Evolutionary conservation across 129 eudicot genomes (phyloP).

Genomic region (Mikania micrantha): DNA sequence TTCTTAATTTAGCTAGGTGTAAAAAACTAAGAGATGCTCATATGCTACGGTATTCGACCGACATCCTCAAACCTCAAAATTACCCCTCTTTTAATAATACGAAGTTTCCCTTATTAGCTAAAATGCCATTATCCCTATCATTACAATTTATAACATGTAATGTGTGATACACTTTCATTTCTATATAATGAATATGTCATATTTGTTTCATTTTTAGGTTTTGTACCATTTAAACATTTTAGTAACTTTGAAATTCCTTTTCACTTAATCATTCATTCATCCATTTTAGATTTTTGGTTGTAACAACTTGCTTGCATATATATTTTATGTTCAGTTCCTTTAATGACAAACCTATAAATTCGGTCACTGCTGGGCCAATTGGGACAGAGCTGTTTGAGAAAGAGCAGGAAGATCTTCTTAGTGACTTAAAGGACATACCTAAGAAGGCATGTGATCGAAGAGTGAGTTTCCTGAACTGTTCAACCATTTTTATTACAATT

Average conservation of each 20-base stretch:
- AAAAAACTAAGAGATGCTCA: background rate
- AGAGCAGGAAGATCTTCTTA: slow-evolving; percentile 90
- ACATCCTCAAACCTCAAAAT: too few relatives aligned
- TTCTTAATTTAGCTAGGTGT: too few relatives aligned
- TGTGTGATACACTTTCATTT: background rate
- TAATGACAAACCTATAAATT: slow-evolving; percentile 82
- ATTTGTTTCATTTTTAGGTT: background rate
- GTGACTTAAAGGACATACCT: slow-evolving; percentile 86
- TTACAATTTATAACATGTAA: background rate
- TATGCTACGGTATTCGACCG: too few relatives aligned
- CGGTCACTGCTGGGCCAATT: slow-evolving; percentile 64
- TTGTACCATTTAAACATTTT: background rate
- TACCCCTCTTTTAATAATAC: background rate
- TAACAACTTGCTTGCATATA: background rate
- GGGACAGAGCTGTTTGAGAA: slow-evolving; percentile 89
- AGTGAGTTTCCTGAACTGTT: slow-evolving; percentile 33
- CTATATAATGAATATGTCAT: background rate
- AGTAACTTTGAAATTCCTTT: background rate
- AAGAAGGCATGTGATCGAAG: slow-evolving; percentile 99
- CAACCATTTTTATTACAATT: background rate
- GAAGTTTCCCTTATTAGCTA: background rate
- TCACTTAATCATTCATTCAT: background rate
- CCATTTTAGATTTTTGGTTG: background rate
- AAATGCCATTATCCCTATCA: background rate
- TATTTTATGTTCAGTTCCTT: slow-evolving; percentile 48